Evolutionary conservation across 495 filamentous ascomycete genomes (phyloP), one percentile per base, ranked within the genome.

Genomic region (Penicillium daleae): DNA sequence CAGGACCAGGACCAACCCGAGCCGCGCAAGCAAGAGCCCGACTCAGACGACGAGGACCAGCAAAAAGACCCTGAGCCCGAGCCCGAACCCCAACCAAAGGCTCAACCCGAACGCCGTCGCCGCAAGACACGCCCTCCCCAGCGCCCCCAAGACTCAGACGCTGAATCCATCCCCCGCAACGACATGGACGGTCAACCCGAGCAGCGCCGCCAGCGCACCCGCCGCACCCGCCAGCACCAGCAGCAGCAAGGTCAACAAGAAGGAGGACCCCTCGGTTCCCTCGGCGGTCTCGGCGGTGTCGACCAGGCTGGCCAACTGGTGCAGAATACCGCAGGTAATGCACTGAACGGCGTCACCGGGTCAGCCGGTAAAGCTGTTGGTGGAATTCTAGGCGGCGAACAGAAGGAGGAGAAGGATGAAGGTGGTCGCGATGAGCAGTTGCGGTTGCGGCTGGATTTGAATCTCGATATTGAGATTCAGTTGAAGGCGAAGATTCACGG

Each of bases 401-500:
- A 78, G 31, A 66, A 76, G 46, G 75, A 77, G 33, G 74, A 82
- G 50, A 74, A 76, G 5, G 80, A 76, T 0, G 78, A 75, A 46
- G 77, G 74, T 10, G 83, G 82, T 26, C 84, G 81, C 51, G 87
- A 87, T 66, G 89, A 94, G 73, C 89, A 93, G 73, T 75, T 97
- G 62, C 82, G 86, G 66, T 66, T 97, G 78, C 75, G 93, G 56
- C 74, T 97, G 57, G 92, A 96, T 72, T 71, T 96, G 54, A 96
- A 96, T 76, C 77, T 97, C 51, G 93, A 97, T 72, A 86, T 96
- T 65, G 90, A 96, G 81, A 88, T 96, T 33, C 88, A 92, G 72
- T 79, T 97, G 1, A 96, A 96, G 85, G 93, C 93, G 21, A 90
- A 91, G 78, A 95, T 97, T 72, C 90, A 94, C 69, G 92, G 93